Percentiles rank a stretch among this genome's conserved stretches.
Conservation (phyloP, 169 alveolate species). For the Plasmodium cynomolgi region DNA sequence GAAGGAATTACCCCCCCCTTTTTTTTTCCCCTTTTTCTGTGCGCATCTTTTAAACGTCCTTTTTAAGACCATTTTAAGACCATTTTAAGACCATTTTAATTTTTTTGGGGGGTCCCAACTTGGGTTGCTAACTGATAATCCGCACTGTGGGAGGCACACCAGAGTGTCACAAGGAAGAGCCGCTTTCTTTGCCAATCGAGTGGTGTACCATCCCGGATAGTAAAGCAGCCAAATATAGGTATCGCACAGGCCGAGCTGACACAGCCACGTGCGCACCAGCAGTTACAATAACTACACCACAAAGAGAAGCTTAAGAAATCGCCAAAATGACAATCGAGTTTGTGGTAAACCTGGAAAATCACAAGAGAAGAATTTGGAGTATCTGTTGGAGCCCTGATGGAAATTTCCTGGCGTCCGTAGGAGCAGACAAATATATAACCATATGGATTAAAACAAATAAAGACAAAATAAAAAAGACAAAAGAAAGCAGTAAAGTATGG, state of each 20-base stretch:
- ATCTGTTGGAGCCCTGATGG: conserved; percentile 75
- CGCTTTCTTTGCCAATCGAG: background rate
- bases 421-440: conserved; percentile 60
- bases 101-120: background rate
- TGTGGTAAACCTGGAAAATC: conserved; percentile 54
- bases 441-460: conserved; percentile 49
- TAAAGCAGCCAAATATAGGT: background rate
- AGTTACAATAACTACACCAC: background rate
- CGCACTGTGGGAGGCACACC: background rate
- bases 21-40: background rate
- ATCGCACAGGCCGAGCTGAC: background rate
- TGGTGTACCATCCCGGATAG: background rate
- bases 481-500: background rate
- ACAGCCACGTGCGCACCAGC: background rate
- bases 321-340: conserved; percentile 36
- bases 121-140: background rate
- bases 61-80: background rate
- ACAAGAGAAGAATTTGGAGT: conserved; percentile 66
- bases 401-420: conserved; percentile 49
- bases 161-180: background rate
- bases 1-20: background rate
- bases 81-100: background rate
- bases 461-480: background rate
- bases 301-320: background rate
- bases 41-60: background rate